These are phyloP conservation scores for Pythium periplocum DNA, from an alignment of 352 stramenopile species.

Conservation along the genomic window DNA sequence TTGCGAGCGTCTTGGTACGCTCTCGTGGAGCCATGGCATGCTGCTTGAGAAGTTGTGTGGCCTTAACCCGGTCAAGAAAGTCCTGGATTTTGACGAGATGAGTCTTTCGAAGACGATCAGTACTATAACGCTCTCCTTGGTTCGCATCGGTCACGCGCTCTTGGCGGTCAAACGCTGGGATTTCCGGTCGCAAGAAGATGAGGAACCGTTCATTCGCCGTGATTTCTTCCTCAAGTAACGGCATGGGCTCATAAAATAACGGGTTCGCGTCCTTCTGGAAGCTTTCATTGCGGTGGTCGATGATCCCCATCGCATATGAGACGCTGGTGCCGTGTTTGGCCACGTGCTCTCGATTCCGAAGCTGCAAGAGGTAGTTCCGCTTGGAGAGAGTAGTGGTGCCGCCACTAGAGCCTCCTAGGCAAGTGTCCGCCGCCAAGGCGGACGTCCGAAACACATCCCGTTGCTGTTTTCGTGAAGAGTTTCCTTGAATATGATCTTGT, in stretches of 20 bases:
- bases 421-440: conserved; percentile 11
- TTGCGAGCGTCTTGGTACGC: conserved; percentile 31
- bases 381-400: conserved; percentile 36
- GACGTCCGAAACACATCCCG: conserved; percentile 43
- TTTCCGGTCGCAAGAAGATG: conserved; percentile 53
- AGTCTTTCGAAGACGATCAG: conserved; percentile 41
- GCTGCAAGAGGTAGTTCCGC: conserved; percentile 52
- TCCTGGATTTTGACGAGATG: conserved; percentile 54
- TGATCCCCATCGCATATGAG: conserved; percentile 18
- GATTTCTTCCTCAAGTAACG: conserved; percentile 56
- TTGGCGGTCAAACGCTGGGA: conserved; percentile 47
- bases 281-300: not conserved
- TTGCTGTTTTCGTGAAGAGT: conserved; percentile 25
- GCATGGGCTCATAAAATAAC: conserved; percentile 64
- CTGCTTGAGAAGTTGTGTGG: conserved; percentile 16
- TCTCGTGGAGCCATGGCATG: conserved; percentile 3
- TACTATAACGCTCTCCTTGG: conserved; percentile 18
- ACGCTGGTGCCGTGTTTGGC: conserved; percentile 42
- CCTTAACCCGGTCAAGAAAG: conserved; percentile 54
- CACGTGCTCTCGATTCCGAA: conserved; percentile 45
- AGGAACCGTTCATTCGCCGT: conserved; percentile 49
- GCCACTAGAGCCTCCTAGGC: not conserved
- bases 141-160: conserved; percentile 30
- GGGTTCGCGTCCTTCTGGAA: conserved; percentile 17
- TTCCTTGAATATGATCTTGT: conserved; percentile 31